Base-by-base conservation (phyloP, 2,329 filamentous ascomycete species). In the Penicillium decumbens region DNA sequence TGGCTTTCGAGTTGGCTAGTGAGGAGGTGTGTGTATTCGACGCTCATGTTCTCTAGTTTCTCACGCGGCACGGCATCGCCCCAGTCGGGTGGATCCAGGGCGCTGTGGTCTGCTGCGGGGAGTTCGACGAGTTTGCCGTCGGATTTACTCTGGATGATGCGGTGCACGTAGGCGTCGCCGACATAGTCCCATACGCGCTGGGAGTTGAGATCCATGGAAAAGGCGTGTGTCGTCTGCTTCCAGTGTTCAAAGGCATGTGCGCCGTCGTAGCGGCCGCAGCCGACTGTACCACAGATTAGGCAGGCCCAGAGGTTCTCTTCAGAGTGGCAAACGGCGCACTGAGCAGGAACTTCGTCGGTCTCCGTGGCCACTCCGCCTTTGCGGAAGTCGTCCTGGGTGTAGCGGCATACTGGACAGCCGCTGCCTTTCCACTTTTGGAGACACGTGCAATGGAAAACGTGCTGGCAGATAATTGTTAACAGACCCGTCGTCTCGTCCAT, bases 141-240 rank as follows among this genome's bases (percentile, higher is more conserved):
- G 8, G 89, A 85, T 73, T 96, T 95, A 65, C 90, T 89, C 57
- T 95, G 87, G 48, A 98, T 95, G 44, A 97, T 82, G 8, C 93
- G 85, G 70, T 98, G 93, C 42, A 97, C 93, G 78, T 95, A 98
- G 64, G 87, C 88, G 65, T 98, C 93, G 4, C 89, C 90, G 0
- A 88, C 89, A 57, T 98, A 98, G 70, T 98, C 93, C 93, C 93
- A 98, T 1, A 98, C 91, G 61, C 95, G 87, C 68, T 98, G 92
- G 0, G 90, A 95, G 54, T 87, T 84, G 32, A 97, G 82, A 67
- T 98, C 93, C 67, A 98, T 87, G 24, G 90, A 87, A 66, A 95
- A 98, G 55, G 87, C 88, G 69, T 98, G 93, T 3, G 84, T 83
- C 3, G 89, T 95, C 47, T 88, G 81, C 70, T 95, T 90, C 82